Evolutionary conservation across 805 yeast genomes (phyloP).

Genomic region (Candida nitratophila): DNA sequence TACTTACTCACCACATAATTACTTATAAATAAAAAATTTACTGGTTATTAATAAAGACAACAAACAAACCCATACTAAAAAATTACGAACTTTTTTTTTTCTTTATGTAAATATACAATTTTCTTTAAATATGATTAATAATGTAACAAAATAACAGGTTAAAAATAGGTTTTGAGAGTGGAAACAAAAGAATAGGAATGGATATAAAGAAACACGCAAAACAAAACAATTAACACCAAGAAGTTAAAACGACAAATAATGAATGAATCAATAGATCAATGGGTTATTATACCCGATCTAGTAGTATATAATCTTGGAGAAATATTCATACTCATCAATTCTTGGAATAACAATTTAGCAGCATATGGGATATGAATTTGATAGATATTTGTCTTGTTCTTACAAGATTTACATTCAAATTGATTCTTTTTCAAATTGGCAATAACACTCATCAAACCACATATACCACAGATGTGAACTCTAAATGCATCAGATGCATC

Average conservation of each 20-base stretch:
- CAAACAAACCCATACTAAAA: too few species aligned
- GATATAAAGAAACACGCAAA: neutral
- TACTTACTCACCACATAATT: too few species aligned
- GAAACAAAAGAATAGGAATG: too few species aligned
- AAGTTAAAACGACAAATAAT: neutral
- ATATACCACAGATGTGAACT: slow-evolving; percentile 96
- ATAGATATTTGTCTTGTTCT: slow-evolving; percentile 95
- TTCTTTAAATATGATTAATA: neutral
- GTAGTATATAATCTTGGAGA: slow-evolving; percentile 97
- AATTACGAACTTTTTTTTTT: neutral
- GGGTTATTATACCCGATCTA: slow-evolving; percentile 18
- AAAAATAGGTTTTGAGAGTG: too few species aligned
- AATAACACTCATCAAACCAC: slow-evolving; percentile 97
- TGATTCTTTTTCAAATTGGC: slow-evolving; percentile 97
- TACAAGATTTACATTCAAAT: slow-evolving; percentile 97
- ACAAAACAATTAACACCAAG: neutral
- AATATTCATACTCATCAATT: slow-evolving; percentile 98
- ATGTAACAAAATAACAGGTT: neutral
- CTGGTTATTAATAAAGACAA: neutral
- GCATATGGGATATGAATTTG: slow-evolving; percentile 98
- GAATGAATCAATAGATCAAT: neutral
- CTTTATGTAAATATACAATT: neutral
- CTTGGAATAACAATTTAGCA: slow-evolving; percentile 96
- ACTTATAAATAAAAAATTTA: neutral
- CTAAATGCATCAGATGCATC: slow-evolving; percentile 99